Percentiles rank a stretch among this genome's conserved stretches.
Evolutionary conservation across 2,329 filamentous ascomycete genomes (phyloP).

Genomic region (Diplodia sapinea): DNA sequence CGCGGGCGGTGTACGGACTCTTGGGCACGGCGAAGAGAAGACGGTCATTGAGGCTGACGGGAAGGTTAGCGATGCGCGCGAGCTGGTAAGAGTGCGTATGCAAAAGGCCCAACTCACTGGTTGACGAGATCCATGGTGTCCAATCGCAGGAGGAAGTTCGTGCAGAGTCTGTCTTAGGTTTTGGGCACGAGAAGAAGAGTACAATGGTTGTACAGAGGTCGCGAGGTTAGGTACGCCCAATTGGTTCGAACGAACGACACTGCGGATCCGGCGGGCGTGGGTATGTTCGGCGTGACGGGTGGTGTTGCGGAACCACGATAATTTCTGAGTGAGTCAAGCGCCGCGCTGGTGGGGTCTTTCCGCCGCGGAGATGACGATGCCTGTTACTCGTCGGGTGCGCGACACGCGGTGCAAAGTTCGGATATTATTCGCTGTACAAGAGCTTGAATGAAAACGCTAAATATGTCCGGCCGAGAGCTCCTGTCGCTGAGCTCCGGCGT

Average conservation of each 20-base stretch:
- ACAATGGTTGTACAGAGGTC: neutral
- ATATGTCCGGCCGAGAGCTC: neutral
- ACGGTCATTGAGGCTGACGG: slow-evolving; percentile 80
- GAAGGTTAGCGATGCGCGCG: slow-evolving; percentile 44
- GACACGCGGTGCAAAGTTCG: neutral
- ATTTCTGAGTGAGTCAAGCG: slow-evolving; percentile 26
- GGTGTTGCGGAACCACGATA: slow-evolving; percentile 23
- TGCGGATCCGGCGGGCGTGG: slow-evolving; percentile 5
- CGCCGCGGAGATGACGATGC: slow-evolving; percentile 13
- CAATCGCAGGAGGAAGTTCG: neutral
- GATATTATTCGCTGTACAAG: neutral
- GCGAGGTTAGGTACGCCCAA: neutral
- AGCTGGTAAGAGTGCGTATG: neutral
- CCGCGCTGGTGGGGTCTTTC: slow-evolving; percentile 21
- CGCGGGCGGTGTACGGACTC: slow-evolving; percentile 66
- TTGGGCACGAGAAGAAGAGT: neutral
- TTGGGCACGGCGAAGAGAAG: slow-evolving; percentile 98
- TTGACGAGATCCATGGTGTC: slow-evolving; percentile 49
- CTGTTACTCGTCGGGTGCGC: slow-evolving; percentile 4
- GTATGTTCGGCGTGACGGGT: slow-evolving; percentile 9
- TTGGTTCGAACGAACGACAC: slow-evolving; percentile 6
- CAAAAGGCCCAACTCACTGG: slow-evolving; percentile 43
- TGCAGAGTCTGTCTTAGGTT: slow-evolving; percentile 14
- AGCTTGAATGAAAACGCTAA: neutral
- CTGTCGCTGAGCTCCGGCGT: slow-evolving; percentile 11